Conservation (phyloP, 768 basidiomycete genomes). For the Rhodotorula diobovata region DNA sequence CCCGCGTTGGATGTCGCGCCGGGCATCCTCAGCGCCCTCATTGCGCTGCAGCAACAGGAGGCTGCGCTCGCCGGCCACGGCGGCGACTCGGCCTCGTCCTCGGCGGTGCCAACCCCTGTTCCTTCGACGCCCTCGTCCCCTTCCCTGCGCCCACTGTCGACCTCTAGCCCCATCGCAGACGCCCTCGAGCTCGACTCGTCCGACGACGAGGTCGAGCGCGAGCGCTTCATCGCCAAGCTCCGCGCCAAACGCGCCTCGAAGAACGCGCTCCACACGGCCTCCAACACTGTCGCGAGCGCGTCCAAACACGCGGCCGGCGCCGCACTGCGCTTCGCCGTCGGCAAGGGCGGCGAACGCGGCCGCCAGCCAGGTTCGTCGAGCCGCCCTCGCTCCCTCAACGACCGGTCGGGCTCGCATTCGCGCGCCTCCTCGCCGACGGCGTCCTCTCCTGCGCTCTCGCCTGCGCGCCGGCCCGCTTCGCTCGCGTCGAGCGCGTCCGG, state of each 20-base stretch:
- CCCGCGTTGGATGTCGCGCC: constrained; percentile 8
- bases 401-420: constrained; percentile 5
- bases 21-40: constrained; percentile 62
- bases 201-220: constrained; percentile 39
- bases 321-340: neutral
- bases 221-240: constrained; percentile 32
- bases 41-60: constrained; percentile 60
- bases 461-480: neutral
- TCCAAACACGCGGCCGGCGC: neutral
- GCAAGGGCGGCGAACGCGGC: neutral
- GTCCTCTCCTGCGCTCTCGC: constrained; percentile 8
- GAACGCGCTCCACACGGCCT: constrained; percentile 13
- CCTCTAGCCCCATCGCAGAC: constrained; percentile 10
- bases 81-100: constrained; percentile 33
- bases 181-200: constrained; percentile 27
- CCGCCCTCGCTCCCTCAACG: neutral
- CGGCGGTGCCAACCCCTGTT: constrained; percentile 40
- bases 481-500: neutral
- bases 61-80: neutral
- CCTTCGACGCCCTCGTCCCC: constrained; percentile 21
- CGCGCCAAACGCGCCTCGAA: constrained; percentile 33
- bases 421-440: neutral
- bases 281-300: neutral
- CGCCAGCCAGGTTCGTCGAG: neutral
- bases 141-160: neutral